phyloP scores from a whole-genome alignment of 495 filamentous ascomycete species.

The Penicillium silybi region DNA sequence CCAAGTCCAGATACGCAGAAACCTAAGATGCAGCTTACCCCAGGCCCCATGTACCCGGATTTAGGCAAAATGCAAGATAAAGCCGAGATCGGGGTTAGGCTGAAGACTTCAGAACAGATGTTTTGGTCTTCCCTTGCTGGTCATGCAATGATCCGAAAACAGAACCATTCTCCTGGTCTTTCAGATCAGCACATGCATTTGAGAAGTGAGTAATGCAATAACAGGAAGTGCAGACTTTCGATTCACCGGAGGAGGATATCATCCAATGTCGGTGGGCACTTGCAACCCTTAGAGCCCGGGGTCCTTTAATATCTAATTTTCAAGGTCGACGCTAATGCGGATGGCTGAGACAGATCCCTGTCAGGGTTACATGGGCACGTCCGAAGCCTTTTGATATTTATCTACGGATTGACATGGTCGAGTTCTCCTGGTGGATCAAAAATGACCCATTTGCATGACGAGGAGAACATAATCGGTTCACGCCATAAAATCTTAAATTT shows the following conservation, averaged over 20 bases:
- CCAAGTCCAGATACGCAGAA: background rate
- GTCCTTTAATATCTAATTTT: background rate
- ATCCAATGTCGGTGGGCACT: background rate
- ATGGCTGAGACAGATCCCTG: background rate
- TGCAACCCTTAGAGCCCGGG: background rate
- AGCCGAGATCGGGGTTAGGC: conserved; percentile 5
- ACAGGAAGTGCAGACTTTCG: background rate
- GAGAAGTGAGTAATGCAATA: background rate
- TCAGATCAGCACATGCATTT: background rate
- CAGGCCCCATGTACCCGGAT: background rate
- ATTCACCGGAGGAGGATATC: background rate
- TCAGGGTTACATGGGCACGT: background rate
- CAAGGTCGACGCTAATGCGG: background rate
- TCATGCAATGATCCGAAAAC: conserved; percentile 2
- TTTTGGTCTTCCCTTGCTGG: background rate
- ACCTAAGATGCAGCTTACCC: background rate
- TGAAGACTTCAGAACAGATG: background rate
- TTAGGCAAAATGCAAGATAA: conserved; percentile 13
- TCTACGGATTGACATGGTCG: background rate
- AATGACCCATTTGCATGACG: background rate
- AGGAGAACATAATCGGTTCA: background rate
- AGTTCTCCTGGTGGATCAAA: background rate
- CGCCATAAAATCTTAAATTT: too few relatives aligned
- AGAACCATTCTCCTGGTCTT: background rate
- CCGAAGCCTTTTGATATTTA: background rate